phyloP scores from a whole-genome alignment of 192 early-diverging fungal genomes.

The Anaeromyces robustus region DNA sequence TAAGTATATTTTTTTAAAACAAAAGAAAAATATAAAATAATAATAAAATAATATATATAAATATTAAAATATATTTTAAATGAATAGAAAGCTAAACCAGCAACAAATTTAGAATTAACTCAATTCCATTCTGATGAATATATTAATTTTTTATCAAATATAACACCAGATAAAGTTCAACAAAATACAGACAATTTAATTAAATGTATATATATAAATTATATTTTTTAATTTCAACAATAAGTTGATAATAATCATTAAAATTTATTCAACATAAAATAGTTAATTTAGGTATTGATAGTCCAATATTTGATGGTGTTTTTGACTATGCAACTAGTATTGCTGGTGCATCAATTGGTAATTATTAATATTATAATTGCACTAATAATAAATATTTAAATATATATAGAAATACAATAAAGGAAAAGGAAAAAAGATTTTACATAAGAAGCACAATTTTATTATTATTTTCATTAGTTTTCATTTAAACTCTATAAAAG shows the following conservation, averaged over 20 bases:
- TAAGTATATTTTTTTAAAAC: too few relatives aligned
- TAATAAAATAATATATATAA: too few relatives aligned
- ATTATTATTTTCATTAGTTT: too few relatives aligned
- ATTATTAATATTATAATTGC: too few relatives aligned
- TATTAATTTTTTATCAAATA: conserved; percentile 7
- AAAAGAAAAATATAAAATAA: too few relatives aligned
- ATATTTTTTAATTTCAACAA: conserved; percentile 65
- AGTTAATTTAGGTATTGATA: conserved; percentile 29
- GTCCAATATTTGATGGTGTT: not conserved
- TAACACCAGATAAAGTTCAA: conserved; percentile 21
- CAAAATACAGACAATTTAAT: conserved; percentile 19
- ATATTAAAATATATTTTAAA: too few relatives aligned
- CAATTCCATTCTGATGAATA: conserved; percentile 57
- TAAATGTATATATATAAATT: conserved; percentile 21
- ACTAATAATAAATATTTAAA: too few relatives aligned
- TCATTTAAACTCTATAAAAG: too few relatives aligned
- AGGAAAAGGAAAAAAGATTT: too few relatives aligned
- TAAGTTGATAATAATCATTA: too few relatives aligned
- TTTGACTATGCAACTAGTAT: conserved; percentile 39
- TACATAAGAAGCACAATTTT: too few relatives aligned
- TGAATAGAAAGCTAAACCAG: conserved; percentile 41
- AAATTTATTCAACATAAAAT: conserved; percentile 90
- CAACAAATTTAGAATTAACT: conserved; percentile 76
- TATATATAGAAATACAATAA: too few relatives aligned
- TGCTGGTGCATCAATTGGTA: conserved; percentile 62